Base-by-base conservation (phyloP, 2,329 filamentous ascomycete species). In the Talaromyces sp. region DNA sequence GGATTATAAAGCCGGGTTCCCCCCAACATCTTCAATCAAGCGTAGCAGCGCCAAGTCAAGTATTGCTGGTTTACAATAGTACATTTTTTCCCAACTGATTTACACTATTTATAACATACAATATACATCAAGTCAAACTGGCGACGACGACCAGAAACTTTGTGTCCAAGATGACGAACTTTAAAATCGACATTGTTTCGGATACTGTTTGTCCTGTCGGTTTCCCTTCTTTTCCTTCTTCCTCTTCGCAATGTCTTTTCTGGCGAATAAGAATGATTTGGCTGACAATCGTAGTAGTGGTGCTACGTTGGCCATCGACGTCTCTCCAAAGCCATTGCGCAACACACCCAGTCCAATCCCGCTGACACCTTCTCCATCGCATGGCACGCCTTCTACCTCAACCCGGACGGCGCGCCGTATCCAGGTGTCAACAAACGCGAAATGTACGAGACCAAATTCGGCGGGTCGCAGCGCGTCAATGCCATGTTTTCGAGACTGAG, bases 371-470 rank as follows among this genome's bases (percentile, higher is more conserved):
- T 96, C 78, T 83, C 81, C 54, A 85, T 90, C 14, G 83, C 82
- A 64, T 96, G 91, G 90, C 82, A 85, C 64, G 89, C 92, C 1
- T 96, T 90, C 78, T 93, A 94, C 73, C 84, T 96, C 58, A 87
- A 93, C 70, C 89, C 90, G 0, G 80, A 81, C 54, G 79, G 85
- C 0, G 83, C 89, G 0, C 78, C 79, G 53, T 77, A 72, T 56
- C 68, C 73, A 0, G 80, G 81, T 67, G 71, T 80, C 61, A 79
- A 83, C 68, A 87, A 87, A 69, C 72, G 81, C 71, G 76, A 78
- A 62, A 82, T 82, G 72, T 92, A 87, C 74, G 77, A 83, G 42
- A 70, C 79, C 56, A 89, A 88, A 60, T 86, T 95, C 68, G 86
- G 86, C 7, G 61, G 40, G 10, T 82, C 85, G 5, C 83, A 87